Evolutionary conservation across 2,329 filamentous ascomycete species (phyloP), one percentile per base, ranked within the genome.

Genomic region (Fusarium buxicola): DNA sequence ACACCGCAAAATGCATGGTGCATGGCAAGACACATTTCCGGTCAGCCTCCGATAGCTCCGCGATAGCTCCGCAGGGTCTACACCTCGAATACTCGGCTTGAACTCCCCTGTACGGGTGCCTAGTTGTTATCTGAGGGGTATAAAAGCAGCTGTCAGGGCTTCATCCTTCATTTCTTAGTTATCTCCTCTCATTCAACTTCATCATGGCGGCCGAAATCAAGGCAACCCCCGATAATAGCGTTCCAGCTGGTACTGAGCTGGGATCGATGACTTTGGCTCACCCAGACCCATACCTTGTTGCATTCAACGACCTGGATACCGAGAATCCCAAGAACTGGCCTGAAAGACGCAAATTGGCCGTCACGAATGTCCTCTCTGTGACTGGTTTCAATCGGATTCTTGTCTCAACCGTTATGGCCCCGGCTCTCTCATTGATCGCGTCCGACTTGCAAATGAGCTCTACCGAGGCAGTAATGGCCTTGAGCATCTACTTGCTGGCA

Each of bases 351-450:
- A 84, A 84, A 69, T 84, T 82, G 82, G 74, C 75, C 0, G 79
- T 81, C 2, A 84, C 82, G 4, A 69, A 80, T 43, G 76, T 82
- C 4, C 74, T 84, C 1, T 83, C 82, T 0, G 77, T 78, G 3
- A 81, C 80, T 0, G 81, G 81, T 8, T 83, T 85, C 63, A 82
- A 81, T 39, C 79, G 80, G 9, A 82, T 84, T 55, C 76, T 84
- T 60, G 79, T 82, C 0, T 82, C 80, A 4, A 82, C 81, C 1
- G 83, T 85, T 68, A 81, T 84, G 73, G 82, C 82, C 0, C 81
- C 81, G 0, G 81, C 81, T 0, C 63, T 89, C 24, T 63, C 76
- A 2, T 67, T 77, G 2, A 83, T 89, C 39, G 78, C 80, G 6
- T 68, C 69, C 2, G 83, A 88, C 34, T 74, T 89, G 11, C 38